Percentiles rank a stretch among this genome's conserved stretches.
Conservation (phyloP, 116 monocot genomes). For the Iris pallida region DNA sequence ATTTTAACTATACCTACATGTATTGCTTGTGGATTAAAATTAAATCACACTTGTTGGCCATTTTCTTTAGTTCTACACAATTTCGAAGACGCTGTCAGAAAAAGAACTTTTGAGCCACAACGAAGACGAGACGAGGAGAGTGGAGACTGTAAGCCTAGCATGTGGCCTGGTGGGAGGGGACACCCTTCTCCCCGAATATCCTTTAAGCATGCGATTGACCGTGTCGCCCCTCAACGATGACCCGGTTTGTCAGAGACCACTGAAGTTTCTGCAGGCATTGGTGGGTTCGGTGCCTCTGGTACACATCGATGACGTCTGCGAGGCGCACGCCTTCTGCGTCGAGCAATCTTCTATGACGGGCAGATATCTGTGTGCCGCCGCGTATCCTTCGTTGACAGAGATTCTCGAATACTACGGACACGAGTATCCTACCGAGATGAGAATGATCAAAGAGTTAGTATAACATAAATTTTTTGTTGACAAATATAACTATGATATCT, state of each 20-base stretch:
- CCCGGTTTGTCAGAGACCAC: not conserved
- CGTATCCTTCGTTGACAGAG: slow-evolving; percentile 19
- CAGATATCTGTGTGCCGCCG: slow-evolving; percentile 31
- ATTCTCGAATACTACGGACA: slow-evolving; percentile 17
- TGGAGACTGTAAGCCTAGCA: slow-evolving; percentile 44
- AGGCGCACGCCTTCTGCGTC: slow-evolving; percentile 56
- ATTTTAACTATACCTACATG: too few species aligned
- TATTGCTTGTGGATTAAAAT: too few species aligned
- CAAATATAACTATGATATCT: not conserved
- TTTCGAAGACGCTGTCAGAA: slow-evolving; percentile 42
- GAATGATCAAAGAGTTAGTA: slow-evolving; percentile 33
- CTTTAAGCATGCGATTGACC: not conserved
- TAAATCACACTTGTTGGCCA: too few species aligned
- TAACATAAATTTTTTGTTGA: not conserved
- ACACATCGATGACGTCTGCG: slow-evolving; percentile 49
- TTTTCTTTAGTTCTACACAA: slow-evolving; percentile 17
- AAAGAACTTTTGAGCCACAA: slow-evolving; percentile 17
- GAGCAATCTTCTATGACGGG: slow-evolving; percentile 15
- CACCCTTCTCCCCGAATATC: slow-evolving; percentile 6
- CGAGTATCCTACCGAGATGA: slow-evolving; percentile 3
- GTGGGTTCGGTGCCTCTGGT: slow-evolving; percentile 34
- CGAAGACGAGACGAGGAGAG: slow-evolving; percentile 10
- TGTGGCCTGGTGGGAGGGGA: slow-evolving; percentile 52
- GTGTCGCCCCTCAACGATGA: slow-evolving; percentile 22
- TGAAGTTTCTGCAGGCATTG: slow-evolving; percentile 30